These are phyloP conservation scores for Endocalyx cinctus DNA, from an alignment of 2,329 filamentous ascomycete species.

Conservation along the genomic window DNA sequence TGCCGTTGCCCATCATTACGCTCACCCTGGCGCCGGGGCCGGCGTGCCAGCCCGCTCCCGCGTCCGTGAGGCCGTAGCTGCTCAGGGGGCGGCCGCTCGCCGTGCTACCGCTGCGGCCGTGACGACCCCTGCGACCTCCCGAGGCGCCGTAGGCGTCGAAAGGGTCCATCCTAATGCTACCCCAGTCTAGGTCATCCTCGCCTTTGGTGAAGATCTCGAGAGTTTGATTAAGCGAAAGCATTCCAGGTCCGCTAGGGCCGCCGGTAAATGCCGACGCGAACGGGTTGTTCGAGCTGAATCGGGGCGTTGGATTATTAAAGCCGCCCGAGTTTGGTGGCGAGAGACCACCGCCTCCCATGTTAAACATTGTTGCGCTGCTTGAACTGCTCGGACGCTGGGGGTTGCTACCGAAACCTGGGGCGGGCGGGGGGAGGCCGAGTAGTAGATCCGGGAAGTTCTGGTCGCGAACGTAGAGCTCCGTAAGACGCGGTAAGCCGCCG, in stretches of 20 bases:
- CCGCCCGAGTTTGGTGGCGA: constrained; percentile 18
- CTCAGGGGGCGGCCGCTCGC: constrained; percentile 42
- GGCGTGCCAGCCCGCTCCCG: constrained; percentile 46
- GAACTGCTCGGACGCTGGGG: constrained; percentile 31
- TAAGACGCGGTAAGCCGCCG: constrained; percentile 68
- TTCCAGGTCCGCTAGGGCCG: constrained; percentile 26
- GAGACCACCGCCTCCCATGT: constrained; percentile 17
- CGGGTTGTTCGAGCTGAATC: constrained; percentile 59
- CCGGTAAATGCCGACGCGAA: constrained; percentile 40
- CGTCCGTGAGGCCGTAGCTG: constrained; percentile 54
- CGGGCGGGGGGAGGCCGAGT: constrained; percentile 63
- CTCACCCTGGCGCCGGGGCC: constrained; percentile 48
- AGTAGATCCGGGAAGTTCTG: constrained; percentile 77
- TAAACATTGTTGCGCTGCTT: constrained; percentile 24
- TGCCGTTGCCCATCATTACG: constrained; percentile 47
- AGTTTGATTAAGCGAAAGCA: constrained; percentile 40
- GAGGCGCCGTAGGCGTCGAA: constrained; percentile 16
- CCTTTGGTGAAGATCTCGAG: constrained; percentile 59
- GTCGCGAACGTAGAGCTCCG: constrained; percentile 80
- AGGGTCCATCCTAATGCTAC: constrained; percentile 46
- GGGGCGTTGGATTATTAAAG: constrained; percentile 24
- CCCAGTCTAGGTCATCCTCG: constrained; percentile 55
- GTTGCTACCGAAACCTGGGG: constrained; percentile 35
- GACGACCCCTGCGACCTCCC: constrained; percentile 16
- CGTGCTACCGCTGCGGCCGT: constrained; percentile 23